These are phyloP conservation scores for Lodderomyces margitis DNA, from an alignment of 1,139 yeast species.

Conservation along the genomic window DNA sequence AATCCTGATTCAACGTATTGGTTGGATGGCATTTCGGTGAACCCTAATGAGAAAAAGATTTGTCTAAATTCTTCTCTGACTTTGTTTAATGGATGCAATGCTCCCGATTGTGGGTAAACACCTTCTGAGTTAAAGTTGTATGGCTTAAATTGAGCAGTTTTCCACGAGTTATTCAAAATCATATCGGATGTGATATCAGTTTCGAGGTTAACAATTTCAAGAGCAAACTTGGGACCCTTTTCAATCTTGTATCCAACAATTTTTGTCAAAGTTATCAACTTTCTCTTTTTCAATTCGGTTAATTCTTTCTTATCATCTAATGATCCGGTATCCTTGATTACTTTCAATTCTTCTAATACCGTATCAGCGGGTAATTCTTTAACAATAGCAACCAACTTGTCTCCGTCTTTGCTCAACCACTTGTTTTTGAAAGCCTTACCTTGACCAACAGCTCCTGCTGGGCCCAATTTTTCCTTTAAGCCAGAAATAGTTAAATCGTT, in stretches of 20 bases:
- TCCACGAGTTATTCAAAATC: slow-evolving; percentile 81
- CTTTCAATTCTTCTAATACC: slow-evolving; percentile 63
- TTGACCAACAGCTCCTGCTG: slow-evolving; percentile 88
- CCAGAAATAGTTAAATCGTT: slow-evolving; percentile 84
- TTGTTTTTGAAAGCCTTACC: slow-evolving; percentile 98
- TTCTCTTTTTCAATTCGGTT: slow-evolving; percentile 89
- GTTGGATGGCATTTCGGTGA: slow-evolving; percentile 98
- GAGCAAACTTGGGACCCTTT: slow-evolving; percentile 83
- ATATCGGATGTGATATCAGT: slow-evolving; percentile 94
- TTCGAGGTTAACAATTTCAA: slow-evolving; percentile 76
- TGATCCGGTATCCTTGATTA: slow-evolving; percentile 58
- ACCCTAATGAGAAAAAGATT: slow-evolving; percentile 96
- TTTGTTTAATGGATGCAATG: slow-evolving; percentile 93
- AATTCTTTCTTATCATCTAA: slow-evolving; percentile 64
- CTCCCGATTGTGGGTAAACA: slow-evolving; percentile 80
- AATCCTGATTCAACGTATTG: slow-evolving; percentile 97
- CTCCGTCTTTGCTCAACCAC: slow-evolving; percentile 90
- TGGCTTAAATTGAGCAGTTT: slow-evolving; percentile 81
- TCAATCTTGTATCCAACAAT: slow-evolving; percentile 69
- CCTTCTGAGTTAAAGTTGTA: slow-evolving; percentile 97
- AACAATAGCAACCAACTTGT: slow-evolving; percentile 63
- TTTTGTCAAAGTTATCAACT: slow-evolving; percentile 71
- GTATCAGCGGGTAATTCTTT: slow-evolving; percentile 56
- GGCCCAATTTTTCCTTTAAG: slow-evolving; percentile 73
- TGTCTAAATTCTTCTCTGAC: slow-evolving; percentile 98